Conservation (phyloP, 257 asterid genomes). For the Primulina tabacum region DNA sequence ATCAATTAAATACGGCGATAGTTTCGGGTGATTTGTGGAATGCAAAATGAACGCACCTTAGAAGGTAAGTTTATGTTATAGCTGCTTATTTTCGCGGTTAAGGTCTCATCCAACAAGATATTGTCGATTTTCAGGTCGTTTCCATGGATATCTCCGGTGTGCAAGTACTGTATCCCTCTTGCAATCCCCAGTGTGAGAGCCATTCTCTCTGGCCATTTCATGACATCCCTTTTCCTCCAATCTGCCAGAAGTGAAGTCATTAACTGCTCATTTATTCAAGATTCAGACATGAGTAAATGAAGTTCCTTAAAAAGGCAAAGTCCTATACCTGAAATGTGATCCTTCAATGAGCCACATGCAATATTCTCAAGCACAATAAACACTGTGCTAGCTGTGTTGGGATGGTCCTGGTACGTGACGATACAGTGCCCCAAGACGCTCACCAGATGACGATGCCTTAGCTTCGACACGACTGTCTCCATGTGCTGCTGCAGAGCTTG, state of each 20-base stretch:
- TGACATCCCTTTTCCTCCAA: constrained; percentile 73
- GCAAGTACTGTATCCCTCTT: constrained; percentile 90
- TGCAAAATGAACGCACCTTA: constrained; percentile 40
- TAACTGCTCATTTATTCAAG: not conserved
- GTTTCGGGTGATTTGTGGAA: not conserved
- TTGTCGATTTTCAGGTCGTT: constrained; percentile 72
- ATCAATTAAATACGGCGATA: too few relatives aligned
- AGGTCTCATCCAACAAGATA: constrained; percentile 71
- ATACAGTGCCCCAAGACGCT: constrained; percentile 94
- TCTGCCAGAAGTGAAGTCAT: constrained; percentile 37
- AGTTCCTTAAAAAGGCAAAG: not conserved
- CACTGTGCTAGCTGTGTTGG: constrained; percentile 72
- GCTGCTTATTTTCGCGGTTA: constrained; percentile 72
- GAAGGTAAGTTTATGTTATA: constrained; percentile 71
- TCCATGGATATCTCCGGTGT: constrained; percentile 70
- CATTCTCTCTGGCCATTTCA: constrained; percentile 98
- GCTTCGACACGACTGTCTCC: constrained; percentile 74
- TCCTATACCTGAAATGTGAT: constrained; percentile 63
- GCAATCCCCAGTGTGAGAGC: constrained; percentile 73
- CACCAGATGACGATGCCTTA: constrained; percentile 86
- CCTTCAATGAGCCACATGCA: constrained; percentile 64
- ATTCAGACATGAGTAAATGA: not conserved
- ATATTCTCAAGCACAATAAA: constrained; percentile 79
- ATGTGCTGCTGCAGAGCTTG: constrained; percentile 88
- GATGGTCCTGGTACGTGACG: constrained; percentile 87